phyloP scores from a whole-genome alignment of 2,329 filamentous ascomycete species.

The Fusarium nematophilum region DNA sequence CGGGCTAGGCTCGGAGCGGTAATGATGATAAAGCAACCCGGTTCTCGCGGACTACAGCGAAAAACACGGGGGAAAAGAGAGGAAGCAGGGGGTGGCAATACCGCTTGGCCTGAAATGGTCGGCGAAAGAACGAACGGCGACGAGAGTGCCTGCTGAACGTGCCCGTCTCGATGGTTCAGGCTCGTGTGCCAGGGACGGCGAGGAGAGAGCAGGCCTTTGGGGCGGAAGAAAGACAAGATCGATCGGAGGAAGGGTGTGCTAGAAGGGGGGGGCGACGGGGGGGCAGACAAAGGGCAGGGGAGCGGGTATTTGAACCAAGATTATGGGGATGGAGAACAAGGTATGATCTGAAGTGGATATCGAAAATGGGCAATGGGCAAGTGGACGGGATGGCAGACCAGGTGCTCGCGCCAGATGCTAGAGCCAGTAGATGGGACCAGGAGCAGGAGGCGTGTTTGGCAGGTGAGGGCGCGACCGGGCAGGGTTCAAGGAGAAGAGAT shows the following conservation, averaged over 20 bases:
- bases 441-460: conserved; percentile 41
- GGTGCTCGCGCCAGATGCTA: conserved; percentile 33
- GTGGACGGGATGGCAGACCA: conserved; percentile 45
- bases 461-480: conserved; percentile 36
- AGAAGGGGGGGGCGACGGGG: conserved; percentile 44
- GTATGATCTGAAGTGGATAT: conserved; percentile 52
- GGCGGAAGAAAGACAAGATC: conserved; percentile 44
- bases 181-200: conserved; percentile 35
- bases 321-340: conserved; percentile 47
- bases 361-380: conserved; percentile 48
- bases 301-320: conserved; percentile 50
- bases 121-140: conserved; percentile 26
- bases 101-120: conserved; percentile 42
- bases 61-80: conserved; percentile 39
- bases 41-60: conserved; percentile 45
- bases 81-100: conserved; percentile 44
- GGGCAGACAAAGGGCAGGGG: conserved; percentile 47
- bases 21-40: conserved; percentile 54
- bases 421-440: conserved; percentile 40
- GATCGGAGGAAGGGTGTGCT: conserved; percentile 46
- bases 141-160: conserved; percentile 26
- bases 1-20: conserved; percentile 58
- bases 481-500: conserved; percentile 30
- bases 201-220: conserved; percentile 39
- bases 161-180: conserved; percentile 30